Evolutionary conservation across 495 filamentous ascomycete genomes (phyloP).

Genomic region (Sordaria brevicollis): DNA sequence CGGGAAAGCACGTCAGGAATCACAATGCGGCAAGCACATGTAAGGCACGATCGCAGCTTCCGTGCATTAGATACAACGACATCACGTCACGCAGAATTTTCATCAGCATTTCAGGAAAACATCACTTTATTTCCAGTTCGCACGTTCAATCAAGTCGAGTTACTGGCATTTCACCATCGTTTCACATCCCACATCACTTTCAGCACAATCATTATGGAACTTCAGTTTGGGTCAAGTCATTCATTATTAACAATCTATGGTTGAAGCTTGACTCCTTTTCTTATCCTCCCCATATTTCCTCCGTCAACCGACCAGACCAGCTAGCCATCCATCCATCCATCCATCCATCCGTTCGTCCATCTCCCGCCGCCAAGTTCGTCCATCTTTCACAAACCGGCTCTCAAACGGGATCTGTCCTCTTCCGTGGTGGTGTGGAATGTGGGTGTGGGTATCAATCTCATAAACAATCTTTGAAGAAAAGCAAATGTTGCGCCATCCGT

Average conservation of each 20-base stretch:
- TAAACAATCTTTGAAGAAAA: too few relatives aligned
- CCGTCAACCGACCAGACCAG: not conserved
- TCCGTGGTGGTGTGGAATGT: not conserved
- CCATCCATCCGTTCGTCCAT: not conserved
- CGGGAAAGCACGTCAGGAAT: not conserved
- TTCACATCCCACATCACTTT: not conserved
- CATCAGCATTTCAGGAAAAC: too few relatives aligned
- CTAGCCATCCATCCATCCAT: not conserved
- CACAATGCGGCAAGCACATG: not conserved
- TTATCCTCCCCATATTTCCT: not conserved
- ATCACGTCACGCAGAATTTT: not conserved
- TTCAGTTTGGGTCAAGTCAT: not conserved
- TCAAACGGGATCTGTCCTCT: not conserved
- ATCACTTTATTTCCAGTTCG: too few relatives aligned
- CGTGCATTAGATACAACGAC: not conserved
- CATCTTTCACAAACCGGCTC: not conserved
- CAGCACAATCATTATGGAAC: not conserved
- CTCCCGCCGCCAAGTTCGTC: not conserved
- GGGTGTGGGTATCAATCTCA: not conserved
- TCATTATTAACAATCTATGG: not conserved
- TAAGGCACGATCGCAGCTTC: not conserved
- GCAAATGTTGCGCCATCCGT: too few relatives aligned
- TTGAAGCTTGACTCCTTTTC: not conserved
- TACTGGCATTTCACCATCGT: not conserved
- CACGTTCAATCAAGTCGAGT: too few relatives aligned